Evolutionary conservation across 176 grass and related monocot genomes (phyloP), one percentile per base, ranked within the genome.

Genomic region (Triticum turgidum): DNA sequence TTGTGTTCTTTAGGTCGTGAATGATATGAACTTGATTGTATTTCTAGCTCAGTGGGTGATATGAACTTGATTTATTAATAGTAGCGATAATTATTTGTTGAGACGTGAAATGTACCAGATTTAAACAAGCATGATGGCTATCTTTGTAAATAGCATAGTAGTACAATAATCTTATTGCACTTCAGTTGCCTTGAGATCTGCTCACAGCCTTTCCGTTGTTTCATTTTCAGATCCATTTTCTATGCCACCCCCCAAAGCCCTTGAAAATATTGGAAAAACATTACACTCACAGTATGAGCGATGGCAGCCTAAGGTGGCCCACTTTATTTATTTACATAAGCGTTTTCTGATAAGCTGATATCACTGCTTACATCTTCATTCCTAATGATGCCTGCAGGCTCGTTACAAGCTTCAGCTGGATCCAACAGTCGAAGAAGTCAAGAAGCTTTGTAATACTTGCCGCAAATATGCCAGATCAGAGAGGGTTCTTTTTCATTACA

Each of bases 401-500:
- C 88, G 87, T 66, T 99, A 99, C 82, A 99, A 99, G 82, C 92
- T 93, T 89, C 89, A 99, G 80, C 77, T 96, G 52, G 97, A 99
- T 90, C 97, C 97, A 32, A 96, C 97, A 29, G 85, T 96, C 32
- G 97, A 99, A 74, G 97, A 99, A 82, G 90, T 99, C 35, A 99
- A 99, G 87, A 99, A 99, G 77, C 97, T 99, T 66, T 99, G 97
- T 80, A 90, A 79, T 74, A 94, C 94, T 42, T 99, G 94, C 85
- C 93, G 94, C 62, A 99, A 96, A 91, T 99, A 96, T 93, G 97
- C 97, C 82, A 92, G 68, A 90, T 91, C 97, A 85, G 97, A 99
- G 76, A 95, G 97, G 82, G 97, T 99, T 22, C 89, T 99, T 89
- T 99, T 99, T 76, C 97, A 99, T 87, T 99, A 99, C 51, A 99